Evolutionary conservation across 169 alveolate species (phyloP).

Genomic region (Babesia bigemina): DNA sequence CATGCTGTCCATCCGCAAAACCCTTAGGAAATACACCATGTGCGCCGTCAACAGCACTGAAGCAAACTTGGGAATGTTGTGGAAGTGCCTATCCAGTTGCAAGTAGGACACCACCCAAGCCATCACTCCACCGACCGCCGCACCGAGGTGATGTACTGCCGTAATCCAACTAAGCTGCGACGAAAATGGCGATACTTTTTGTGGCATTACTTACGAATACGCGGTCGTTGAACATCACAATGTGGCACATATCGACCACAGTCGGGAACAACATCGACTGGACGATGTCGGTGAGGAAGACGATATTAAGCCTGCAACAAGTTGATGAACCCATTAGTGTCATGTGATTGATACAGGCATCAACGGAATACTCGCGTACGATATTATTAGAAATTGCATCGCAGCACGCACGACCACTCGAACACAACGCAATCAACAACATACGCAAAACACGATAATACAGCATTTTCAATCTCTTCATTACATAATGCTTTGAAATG

Average conservation of each 20-base stretch:
- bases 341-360: neutral
- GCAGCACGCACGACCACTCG: neutral
- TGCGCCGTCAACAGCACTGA: constrained; percentile 28
- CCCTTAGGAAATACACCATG: constrained; percentile 4
- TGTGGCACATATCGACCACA: constrained; percentile 37
- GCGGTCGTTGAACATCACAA: constrained; percentile 33
- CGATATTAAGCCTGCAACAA: constrained; percentile 34
- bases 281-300: constrained; percentile 51
- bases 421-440: no score
- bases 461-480: no score
- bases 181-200: neutral
- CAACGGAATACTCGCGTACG: neutral
- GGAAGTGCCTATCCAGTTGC: constrained; percentile 20
- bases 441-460: no score
- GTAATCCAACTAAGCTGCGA: constrained; percentile 41
- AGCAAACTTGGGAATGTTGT: constrained; percentile 32
- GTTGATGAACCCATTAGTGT: neutral
- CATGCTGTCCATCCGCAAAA: constrained; percentile 30
- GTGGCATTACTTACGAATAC: constrained; percentile 48
- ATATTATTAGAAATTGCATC: neutral
- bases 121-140: constrained; percentile 55
- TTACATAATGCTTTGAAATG: no score
- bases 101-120: constrained; percentile 47
- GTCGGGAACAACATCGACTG: constrained; percentile 62
- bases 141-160: constrained; percentile 61